A percentile compares a stretch with the other conserved stretches of the same genome.
Evolutionary conservation across 805 yeast species (phyloP).

Genomic region (Ogataea nitratoaversa): DNA sequence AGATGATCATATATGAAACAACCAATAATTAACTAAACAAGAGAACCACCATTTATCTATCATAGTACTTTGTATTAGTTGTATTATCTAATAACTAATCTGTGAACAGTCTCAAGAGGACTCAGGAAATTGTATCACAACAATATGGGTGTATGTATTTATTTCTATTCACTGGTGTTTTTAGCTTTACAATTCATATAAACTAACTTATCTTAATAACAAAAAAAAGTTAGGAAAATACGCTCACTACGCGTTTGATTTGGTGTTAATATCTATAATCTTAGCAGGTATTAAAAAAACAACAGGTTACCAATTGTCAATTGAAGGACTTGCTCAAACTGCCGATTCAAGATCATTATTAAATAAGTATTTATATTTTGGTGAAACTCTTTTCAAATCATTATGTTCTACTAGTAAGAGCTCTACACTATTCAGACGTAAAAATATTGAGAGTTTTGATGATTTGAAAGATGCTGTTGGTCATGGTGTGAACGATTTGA

Average conservation of each 20-base stretch:
- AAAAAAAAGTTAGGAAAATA: slow-evolving; percentile 58
- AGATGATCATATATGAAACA: too few species aligned
- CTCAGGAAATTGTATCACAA: too few species aligned
- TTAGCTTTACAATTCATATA: too few species aligned
- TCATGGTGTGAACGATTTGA: slow-evolving; percentile 26
- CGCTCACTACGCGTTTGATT: slow-evolving; percentile 71
- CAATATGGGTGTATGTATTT: too few species aligned
- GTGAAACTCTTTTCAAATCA: slow-evolving; percentile 54
- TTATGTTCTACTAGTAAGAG: slow-evolving; percentile 41
- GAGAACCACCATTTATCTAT: too few species aligned
- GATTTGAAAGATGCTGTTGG: slow-evolving; percentile 27
- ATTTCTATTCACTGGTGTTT: too few species aligned
- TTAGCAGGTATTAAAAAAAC: slow-evolving; percentile 83
- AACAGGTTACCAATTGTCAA: slow-evolving; percentile 56
- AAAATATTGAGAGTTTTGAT: slow-evolving; percentile 27
- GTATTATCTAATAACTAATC: too few species aligned
- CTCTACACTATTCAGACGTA: slow-evolving; percentile 47
- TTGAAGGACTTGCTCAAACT: slow-evolving; percentile 38
- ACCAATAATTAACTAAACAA: too few species aligned
- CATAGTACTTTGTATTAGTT: too few species aligned
- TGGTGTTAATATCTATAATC: slow-evolving; percentile 72
- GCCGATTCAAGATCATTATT: slow-evolving; percentile 38
- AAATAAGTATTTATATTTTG: slow-evolving; percentile 50
- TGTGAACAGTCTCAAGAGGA: too few species aligned
- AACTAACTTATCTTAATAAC: too few species aligned